Base-by-base conservation (phyloP, 495 filamentous ascomycete genomes). In the Aspergillus biplanus region DNA sequence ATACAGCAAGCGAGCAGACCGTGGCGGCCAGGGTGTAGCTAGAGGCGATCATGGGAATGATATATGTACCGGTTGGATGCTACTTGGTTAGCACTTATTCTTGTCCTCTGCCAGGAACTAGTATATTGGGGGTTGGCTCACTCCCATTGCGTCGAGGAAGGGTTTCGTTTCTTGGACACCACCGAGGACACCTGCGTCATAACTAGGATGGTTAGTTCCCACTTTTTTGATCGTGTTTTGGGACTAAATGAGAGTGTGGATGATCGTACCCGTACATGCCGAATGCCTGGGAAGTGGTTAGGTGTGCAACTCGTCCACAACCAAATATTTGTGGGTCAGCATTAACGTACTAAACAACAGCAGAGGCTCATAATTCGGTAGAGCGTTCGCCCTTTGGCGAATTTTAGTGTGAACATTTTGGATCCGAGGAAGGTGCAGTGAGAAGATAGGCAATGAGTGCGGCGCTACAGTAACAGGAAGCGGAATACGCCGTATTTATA, bases 141-240 rank as follows among this genome's bases (percentile, higher is more conserved):
- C 72, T 64, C 53, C 60, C 21, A 80, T 70, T 13, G 77, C 75
- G 32, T 68, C 54, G 0, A 67, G 69, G 61, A 74, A 80, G 1
- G 73, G 68, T 6, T 67, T 53, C 3, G 74, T 74, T 12, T 71
- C 62, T 21, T 74, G 72, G 4, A 80, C 69, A 56, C 75, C 77
- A 21, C 77, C 77, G 11, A 80, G 70, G 5, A 78, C 75, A 7
- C 77, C 77, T 2, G 77, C 76, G 59, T 80, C 73, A 48, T 75
- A 78, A 78, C 33, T 54, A 31, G 13, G 31, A 54, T 7, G 12
- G 52, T 31, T 8, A 33, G 18, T 32, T 44, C 39, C 8, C 9
- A 15, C 39, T 1, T 44, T 15, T 2, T 44, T 44, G 8, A 1
- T 44, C 15, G 8, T 15, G 9, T 44, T 15, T 44, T 44, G 1